Percentiles rank a stretch among this genome's conserved stretches.
phyloP scores from a whole-genome alignment of 1,284 basidiomycete species.

The Malassezia sp. region DNA sequence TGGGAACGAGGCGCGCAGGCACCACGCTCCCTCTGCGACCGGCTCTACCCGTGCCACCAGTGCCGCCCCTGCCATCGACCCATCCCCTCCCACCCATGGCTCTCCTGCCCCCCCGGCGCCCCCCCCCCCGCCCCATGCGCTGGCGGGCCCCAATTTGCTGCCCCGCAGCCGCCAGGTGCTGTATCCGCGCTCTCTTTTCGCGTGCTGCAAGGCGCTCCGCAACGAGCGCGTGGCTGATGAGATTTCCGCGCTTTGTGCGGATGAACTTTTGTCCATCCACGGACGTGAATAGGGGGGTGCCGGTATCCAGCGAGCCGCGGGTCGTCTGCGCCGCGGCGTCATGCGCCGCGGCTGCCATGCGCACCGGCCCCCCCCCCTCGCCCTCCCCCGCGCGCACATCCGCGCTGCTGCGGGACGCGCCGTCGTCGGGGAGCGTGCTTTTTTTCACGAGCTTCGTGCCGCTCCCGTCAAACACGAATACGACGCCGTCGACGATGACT shows the following conservation, averaged over 20 bases:
- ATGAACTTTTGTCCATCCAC: conserved; percentile 47
- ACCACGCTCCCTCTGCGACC: too few relatives aligned
- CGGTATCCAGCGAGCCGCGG: background rate
- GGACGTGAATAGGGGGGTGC: conserved; percentile 25
- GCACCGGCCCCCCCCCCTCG: background rate
- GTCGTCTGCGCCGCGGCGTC: background rate
- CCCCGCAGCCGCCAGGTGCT: conserved; percentile 24
- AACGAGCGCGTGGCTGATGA: conserved; percentile 44
- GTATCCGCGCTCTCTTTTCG: conserved; percentile 22
- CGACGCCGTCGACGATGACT: conserved; percentile 51
- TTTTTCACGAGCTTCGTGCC: conserved; percentile 50
- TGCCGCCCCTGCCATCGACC: too few relatives aligned
- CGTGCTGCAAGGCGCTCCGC: conserved; percentile 30
- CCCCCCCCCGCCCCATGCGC: too few relatives aligned
- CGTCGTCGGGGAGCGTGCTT: background rate
- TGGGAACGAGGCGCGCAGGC: background rate
- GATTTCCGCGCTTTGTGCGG: conserved; percentile 48
- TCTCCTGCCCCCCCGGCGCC: too few relatives aligned
- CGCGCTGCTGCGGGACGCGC: background rate
- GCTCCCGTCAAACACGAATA: conserved; percentile 51
- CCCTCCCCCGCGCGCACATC: background rate
- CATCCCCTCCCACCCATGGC: too few relatives aligned
- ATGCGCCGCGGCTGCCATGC: background rate
- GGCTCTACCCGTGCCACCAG: too few relatives aligned
- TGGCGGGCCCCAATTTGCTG: too few relatives aligned